phyloP scores from a whole-genome alignment of 768 basidiomycete genomes.

The Naganishia vishniacii region DNA sequence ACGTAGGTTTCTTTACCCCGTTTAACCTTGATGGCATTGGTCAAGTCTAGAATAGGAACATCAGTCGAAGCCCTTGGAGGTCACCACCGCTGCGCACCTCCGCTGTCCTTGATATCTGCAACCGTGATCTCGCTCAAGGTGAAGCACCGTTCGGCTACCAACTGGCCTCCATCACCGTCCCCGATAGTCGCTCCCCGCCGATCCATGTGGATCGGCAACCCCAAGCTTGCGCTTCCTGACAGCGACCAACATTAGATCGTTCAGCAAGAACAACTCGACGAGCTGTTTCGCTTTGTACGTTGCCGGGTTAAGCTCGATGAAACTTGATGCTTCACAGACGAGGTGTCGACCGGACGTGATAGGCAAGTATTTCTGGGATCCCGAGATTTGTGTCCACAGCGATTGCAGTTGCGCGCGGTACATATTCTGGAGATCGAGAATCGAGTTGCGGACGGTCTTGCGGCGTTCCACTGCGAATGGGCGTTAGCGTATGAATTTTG shows the following conservation, averaged over 20 bases:
- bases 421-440: slow-evolving; percentile 88
- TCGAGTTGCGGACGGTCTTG: slow-evolving; percentile 72
- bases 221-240: slow-evolving; percentile 58
- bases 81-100: slow-evolving; percentile 58
- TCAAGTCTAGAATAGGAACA: slow-evolving; percentile 54
- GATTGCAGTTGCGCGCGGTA: slow-evolving; percentile 93
- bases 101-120: slow-evolving; percentile 89
- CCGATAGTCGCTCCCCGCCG: slow-evolving; percentile 41
- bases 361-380: slow-evolving; percentile 89
- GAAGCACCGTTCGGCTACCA: slow-evolving; percentile 93
- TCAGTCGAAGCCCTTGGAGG: background rate
- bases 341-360: slow-evolving; percentile 86
- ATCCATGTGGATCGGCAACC: slow-evolving; percentile 1
- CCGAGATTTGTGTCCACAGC: slow-evolving; percentile 82
- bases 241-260: slow-evolving; percentile 85
- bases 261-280: slow-evolving; percentile 82
- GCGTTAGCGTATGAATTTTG: no score
- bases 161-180: slow-evolving; percentile 59
- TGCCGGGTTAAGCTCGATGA: slow-evolving; percentile 80
- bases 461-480: slow-evolving; percentile 52
- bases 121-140: slow-evolving; percentile 88
- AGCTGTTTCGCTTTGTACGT: slow-evolving; percentile 87
- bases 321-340: slow-evolving; percentile 73
- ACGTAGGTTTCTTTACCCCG: slow-evolving; percentile 92
- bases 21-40: slow-evolving; percentile 93